Evolutionary conservation across 2,329 filamentous ascomycete species (phyloP), one percentile per base, ranked within the genome.

Genomic region (Fusarium sp.): DNA sequence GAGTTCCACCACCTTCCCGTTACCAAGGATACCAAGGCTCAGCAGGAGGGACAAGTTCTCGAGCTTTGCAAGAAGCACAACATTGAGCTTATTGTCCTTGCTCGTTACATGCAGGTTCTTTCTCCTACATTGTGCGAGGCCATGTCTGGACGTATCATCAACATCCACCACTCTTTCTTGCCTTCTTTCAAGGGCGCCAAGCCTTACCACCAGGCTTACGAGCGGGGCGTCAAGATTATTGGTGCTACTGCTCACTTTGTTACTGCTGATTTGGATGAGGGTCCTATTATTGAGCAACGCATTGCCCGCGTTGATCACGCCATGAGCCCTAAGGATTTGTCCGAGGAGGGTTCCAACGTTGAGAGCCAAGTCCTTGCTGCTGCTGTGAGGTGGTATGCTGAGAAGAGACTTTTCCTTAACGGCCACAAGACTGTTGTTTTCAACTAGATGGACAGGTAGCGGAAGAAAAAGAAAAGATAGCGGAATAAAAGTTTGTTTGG

Each of bases 121-220:
- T 92, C 90, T 24, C 92, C 92, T 0, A 87, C 82, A 11, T 84
- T 96, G 43, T 96, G 93, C 83, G 82, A 86, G 62, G 92, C 89
- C 75, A 95, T 96, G 92, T 91, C 89, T 53, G 93, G 93, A 63
- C 90, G 89, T 79, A 96, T 96, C 83, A 95, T 96, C 90, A 96
- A 96, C 83, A 95, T 96, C 81, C 93, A 96, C 83, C 93, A 96
- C 83, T 91, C 88, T 73, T 96, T 96, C 88, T 80, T 96, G 85
- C 93, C 93, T 0, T 91, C 88, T 12, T 96, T 96, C 88, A 96
- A 96, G 86, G 93, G 93, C 66, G 93, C 93, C 30, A 94, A 93
- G 82, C 93, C 93, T 5, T 96, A 96, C 81, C 93, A 95, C 81
- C 93, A 96, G 84, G 93, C 93, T 10, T 95, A 92, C 78, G 92